phyloP scores from a whole-genome alignment of 805 yeast genomes.

The Brettanomyces bruxellensis region DNA sequence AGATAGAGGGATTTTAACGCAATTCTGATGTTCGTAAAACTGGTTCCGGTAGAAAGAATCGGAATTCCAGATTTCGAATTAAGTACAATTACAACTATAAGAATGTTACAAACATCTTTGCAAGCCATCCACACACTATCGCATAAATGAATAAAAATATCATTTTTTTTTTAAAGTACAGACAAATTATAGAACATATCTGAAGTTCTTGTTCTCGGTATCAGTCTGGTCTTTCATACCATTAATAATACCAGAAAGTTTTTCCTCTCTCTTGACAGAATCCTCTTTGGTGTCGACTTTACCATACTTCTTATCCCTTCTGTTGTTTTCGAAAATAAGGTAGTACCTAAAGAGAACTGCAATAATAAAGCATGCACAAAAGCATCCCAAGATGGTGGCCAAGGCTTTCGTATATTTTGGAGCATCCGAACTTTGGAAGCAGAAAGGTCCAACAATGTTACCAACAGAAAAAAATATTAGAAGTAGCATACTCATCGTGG shows the following conservation, averaged over 20 bases:
- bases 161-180: too few relatives aligned
- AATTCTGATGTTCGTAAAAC: too few relatives aligned
- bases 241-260: slow-evolving; percentile 21
- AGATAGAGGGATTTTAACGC: too few relatives aligned
- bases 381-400: slow-evolving; percentile 17
- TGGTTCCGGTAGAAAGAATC: too few relatives aligned
- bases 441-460: slow-evolving; percentile 44
- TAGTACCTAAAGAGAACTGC: slow-evolving; percentile 23
- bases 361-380: slow-evolving; percentile 28
- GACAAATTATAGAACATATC: slow-evolving; percentile 10
- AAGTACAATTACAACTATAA: too few relatives aligned
- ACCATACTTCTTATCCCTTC: slow-evolving; percentile 27
- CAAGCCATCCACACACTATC: too few relatives aligned
- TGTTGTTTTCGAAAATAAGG: slow-evolving; percentile 29
- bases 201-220: slow-evolving; percentile 19
- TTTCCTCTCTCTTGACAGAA: slow-evolving; percentile 9
- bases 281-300: slow-evolving; percentile 11
- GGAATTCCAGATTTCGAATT: too few relatives aligned
- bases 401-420: slow-evolving; percentile 34
- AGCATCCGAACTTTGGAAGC: slow-evolving; percentile 34
- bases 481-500: slow-evolving; percentile 32
- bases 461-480: slow-evolving; percentile 43
- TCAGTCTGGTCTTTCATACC: slow-evolving; percentile 26
- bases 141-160: not conserved
- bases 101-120: too few relatives aligned